Conservation (phyloP, 345 rosid species). For the Geranium brycei region DNA sequence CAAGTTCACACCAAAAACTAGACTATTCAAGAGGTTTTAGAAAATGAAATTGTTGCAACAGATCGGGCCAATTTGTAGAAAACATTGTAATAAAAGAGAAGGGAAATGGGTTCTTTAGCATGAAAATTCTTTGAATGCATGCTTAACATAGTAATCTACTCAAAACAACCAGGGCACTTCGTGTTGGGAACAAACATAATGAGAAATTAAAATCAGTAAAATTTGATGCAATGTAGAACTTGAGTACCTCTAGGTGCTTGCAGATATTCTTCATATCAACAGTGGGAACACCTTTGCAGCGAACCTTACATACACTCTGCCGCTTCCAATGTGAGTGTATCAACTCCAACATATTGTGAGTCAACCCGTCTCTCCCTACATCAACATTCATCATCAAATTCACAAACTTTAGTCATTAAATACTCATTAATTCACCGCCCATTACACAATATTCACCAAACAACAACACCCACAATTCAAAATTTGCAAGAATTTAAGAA, state of each 20-base stretch:
- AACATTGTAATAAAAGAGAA: neutral
- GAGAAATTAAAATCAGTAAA: neutral
- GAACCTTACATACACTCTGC: conserved; percentile 65
- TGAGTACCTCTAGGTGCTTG: conserved; percentile 63
- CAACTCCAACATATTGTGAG: conserved; percentile 93
- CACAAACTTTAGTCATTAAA: neutral
- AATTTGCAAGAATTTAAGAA: no score
- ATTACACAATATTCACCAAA: no score
- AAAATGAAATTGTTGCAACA: neutral
- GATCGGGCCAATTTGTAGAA: neutral
- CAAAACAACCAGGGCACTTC: no score
- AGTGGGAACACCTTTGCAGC: conserved; percentile 81
- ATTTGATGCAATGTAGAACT: neutral
- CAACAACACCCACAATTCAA: no score
- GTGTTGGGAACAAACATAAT: no score
- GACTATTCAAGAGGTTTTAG: neutral
- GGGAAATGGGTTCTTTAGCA: neutral
- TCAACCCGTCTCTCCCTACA: conserved; percentile 86
- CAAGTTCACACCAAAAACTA: neutral
- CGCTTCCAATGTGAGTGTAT: conserved; percentile 84
- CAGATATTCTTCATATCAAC: conserved; percentile 85
- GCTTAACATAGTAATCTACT: neutral
- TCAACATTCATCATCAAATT: neutral
- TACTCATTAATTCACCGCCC: no score
- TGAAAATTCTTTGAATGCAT: neutral